Percentiles rank a stretch among this genome's conserved stretches.
Conservation (phyloP, 1,139 yeast genomes). For the Protomyces pachydermus region DNA sequence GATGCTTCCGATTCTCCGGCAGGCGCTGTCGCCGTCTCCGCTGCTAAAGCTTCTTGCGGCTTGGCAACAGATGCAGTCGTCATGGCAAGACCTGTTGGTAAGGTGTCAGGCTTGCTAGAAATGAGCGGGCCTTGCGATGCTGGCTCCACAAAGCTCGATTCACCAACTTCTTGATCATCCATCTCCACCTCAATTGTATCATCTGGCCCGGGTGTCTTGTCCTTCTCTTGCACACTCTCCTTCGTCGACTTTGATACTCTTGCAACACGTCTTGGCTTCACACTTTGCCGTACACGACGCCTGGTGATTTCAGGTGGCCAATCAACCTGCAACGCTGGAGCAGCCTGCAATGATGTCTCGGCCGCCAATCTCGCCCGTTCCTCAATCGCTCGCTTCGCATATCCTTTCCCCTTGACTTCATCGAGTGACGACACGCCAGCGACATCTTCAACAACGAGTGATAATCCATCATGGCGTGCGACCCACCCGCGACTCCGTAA, state of each 20-base stretch:
- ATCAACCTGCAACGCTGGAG: background rate
- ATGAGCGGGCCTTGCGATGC: constrained; percentile 3
- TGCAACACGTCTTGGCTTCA: background rate
- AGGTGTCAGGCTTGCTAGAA: background rate
- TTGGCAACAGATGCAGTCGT: background rate
- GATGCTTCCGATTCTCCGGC: no score
- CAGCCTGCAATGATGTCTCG: background rate
- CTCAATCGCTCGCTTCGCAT: constrained; percentile 1
- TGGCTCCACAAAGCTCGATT: constrained; percentile 14
- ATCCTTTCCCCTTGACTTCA: constrained; percentile 14
- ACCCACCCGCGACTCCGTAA: constrained; percentile 72
- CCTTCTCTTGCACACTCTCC: background rate
- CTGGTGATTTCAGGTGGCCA: constrained; percentile 9
- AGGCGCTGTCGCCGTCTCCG: background rate
- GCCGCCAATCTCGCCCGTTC: background rate
- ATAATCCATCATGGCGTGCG: constrained; percentile 62
- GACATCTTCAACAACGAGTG: constrained; percentile 48
- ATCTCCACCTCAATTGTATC: constrained; percentile 20
- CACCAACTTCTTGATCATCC: constrained; percentile 5
- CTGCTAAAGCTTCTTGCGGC: background rate
- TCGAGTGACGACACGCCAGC: constrained; percentile 2
- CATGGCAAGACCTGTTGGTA: constrained; percentile 2
- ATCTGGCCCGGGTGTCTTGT: background rate
- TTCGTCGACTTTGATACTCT: background rate
- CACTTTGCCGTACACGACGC: background rate